A percentile compares a stretch with the other conserved stretches of the same genome.
Evolutionary conservation across 1,139 yeast genomes (phyloP).

Genomic region (Taphrina confusa): DNA sequence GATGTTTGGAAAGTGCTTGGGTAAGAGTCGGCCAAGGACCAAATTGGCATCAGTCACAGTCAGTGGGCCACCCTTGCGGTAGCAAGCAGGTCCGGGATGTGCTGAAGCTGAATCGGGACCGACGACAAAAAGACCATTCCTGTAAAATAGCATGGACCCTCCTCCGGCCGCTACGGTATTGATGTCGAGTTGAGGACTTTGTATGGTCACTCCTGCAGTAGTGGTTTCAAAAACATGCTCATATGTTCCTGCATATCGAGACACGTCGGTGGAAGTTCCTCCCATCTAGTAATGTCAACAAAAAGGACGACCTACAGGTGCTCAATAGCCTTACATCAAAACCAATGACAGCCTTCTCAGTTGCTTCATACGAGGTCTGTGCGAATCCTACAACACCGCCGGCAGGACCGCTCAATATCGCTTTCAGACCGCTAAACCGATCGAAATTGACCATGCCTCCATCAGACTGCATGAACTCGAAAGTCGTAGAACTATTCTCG

Average conservation of each 20-base stretch:
- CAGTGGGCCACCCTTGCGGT: slow-evolving; percentile 59
- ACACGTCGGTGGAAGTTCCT: slow-evolving; percentile 62
- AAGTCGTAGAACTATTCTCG: slow-evolving; percentile 49
- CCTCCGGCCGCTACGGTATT: slow-evolving; percentile 66
- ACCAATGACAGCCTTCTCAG: slow-evolving; percentile 52
- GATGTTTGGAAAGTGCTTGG: slow-evolving; percentile 56
- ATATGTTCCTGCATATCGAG: slow-evolving; percentile 53
- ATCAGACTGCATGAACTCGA: slow-evolving; percentile 62
- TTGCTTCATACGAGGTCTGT: slow-evolving; percentile 52
- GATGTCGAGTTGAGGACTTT: slow-evolving; percentile 60
- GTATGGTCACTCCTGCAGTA: slow-evolving; percentile 59
- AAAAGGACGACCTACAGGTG: no score
- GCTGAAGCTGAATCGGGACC: slow-evolving; percentile 62
- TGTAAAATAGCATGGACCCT: slow-evolving; percentile 56
- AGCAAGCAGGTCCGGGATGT: slow-evolving; percentile 63
- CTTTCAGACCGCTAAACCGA: slow-evolving; percentile 55
- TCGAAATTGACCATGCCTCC: slow-evolving; percentile 58
- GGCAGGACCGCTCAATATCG: slow-evolving; percentile 60
- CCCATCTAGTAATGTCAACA: slow-evolving; percentile 50
- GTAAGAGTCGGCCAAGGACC: slow-evolving; percentile 55
- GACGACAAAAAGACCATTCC: slow-evolving; percentile 56
- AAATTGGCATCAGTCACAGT: slow-evolving; percentile 61
- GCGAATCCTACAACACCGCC: slow-evolving; percentile 64
- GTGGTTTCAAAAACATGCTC: slow-evolving; percentile 59
- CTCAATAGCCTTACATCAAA: slow-evolving; percentile 47